phyloP scores from a whole-genome alignment of 352 stramenopile genomes.

The Stramenopiles sp. region DNA sequence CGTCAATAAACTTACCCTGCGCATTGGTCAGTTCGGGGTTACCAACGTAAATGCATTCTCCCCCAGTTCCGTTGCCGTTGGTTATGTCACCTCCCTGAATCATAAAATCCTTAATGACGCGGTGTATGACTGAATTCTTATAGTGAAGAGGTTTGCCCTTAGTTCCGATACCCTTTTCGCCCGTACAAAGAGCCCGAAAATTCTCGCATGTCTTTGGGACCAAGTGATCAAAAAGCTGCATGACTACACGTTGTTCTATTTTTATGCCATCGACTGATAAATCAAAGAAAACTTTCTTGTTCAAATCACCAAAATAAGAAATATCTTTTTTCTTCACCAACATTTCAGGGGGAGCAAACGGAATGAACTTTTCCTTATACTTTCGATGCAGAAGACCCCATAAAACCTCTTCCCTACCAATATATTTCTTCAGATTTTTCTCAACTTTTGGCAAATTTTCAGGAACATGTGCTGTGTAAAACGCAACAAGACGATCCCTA shows the following conservation, averaged over 20 bases:
- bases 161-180: slow-evolving; percentile 53
- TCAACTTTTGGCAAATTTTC: background rate
- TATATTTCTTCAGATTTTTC: background rate
- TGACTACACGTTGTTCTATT: slow-evolving; percentile 46
- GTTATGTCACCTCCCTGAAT: background rate
- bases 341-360: background rate
- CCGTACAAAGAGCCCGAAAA: slow-evolving; percentile 49
- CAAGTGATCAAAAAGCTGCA: slow-evolving; percentile 60
- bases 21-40: background rate
- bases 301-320: slow-evolving; percentile 26
- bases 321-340: background rate
- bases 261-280: slow-evolving; percentile 67
- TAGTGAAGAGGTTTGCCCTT: slow-evolving; percentile 87
- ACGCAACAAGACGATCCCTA: background rate
- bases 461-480: background rate
- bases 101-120: background rate
- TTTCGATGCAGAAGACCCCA: background rate
- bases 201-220: slow-evolving; percentile 59
- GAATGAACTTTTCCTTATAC: background rate
- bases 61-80: background rate
- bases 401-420: background rate
- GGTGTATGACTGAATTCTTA: slow-evolving; percentile 85
- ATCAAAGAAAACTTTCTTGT: slow-evolving; percentile 83
- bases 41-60: background rate
- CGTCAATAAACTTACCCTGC: background rate